A percentile compares a stretch with the other conserved stretches of the same genome.
Evolutionary conservation across 306 rosid genomes (phyloP).

Genomic region (Gynostemma pentaphyllum): DNA sequence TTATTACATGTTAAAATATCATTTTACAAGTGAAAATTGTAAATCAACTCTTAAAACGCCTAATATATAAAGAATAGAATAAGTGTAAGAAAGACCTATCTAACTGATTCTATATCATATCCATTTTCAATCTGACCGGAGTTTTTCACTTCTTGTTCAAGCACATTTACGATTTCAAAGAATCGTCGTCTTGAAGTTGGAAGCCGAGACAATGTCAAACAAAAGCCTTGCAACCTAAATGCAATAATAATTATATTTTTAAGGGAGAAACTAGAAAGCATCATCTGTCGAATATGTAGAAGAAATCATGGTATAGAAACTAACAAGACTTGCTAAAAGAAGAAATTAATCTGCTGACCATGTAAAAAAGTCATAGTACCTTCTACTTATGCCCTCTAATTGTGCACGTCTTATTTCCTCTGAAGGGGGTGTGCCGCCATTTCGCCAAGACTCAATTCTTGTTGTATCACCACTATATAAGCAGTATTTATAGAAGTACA

Average conservation of each 20-base stretch:
- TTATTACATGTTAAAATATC: background rate
- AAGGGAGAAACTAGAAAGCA: too few species aligned
- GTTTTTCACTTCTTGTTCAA: conserved; percentile 11
- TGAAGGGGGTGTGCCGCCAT: conserved; percentile 12
- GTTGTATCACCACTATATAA: conserved; percentile 6
- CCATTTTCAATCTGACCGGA: background rate
- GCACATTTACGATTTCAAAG: conserved; percentile 1
- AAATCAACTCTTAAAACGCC: background rate
- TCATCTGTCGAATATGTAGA: too few species aligned
- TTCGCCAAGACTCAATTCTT: conserved; percentile 10
- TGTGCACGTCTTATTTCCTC: conserved; percentile 16
- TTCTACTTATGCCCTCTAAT: conserved; percentile 16
- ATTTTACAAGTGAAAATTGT: background rate
- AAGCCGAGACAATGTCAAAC: conserved; percentile 16
- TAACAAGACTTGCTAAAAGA: too few species aligned
- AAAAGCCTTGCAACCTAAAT: conserved; percentile 15
- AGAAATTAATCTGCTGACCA: background rate
- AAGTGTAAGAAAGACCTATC: background rate
- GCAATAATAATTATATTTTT: background rate
- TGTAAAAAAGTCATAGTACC: background rate
- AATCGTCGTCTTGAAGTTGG: conserved; percentile 16
- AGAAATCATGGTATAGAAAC: too few species aligned
- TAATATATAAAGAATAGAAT: background rate
- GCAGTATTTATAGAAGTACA: conserved; percentile 14
- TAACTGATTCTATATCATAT: conserved; percentile 2